Conservation (phyloP, 805 yeast genomes). For the Pichia kluyveri region DNA sequence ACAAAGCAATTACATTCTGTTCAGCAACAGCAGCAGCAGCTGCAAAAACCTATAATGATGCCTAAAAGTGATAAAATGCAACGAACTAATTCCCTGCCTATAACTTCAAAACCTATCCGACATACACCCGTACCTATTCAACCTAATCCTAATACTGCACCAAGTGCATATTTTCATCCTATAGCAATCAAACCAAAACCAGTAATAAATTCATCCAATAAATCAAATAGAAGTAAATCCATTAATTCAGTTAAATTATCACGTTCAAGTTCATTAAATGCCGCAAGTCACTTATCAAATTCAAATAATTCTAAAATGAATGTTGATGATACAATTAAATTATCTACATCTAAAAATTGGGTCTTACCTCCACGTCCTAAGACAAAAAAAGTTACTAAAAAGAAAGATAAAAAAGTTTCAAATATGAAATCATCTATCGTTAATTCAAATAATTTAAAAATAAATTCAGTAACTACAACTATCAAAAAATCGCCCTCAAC, state of each 20-base stretch:
- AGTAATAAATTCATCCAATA: slow-evolving; percentile 14
- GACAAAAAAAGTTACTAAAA: slow-evolving; percentile 16
- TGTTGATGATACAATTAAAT: slow-evolving; percentile 3
- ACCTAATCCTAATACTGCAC: slow-evolving; percentile 4
- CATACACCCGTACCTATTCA: not conserved
- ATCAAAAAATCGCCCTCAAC: not conserved
- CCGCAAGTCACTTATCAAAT: not conserved
- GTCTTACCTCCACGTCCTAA: slow-evolving; percentile 49
- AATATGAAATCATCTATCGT: not conserved
- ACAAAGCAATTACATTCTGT: too few relatives aligned
- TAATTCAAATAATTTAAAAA: not conserved
- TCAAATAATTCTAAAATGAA: not conserved
- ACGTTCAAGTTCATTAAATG: not conserved
- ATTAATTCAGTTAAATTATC: not conserved
- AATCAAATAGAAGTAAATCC: slow-evolving; percentile 1
- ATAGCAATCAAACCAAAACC: slow-evolving; percentile 26
- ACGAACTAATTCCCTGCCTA: slow-evolving; percentile 1
- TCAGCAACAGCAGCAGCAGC: too few relatives aligned
- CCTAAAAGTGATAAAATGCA: not conserved
- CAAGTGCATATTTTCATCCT: slow-evolving; percentile 16
- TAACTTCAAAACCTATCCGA: not conserved
- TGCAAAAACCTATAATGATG: too few relatives aligned
- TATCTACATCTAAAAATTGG: slow-evolving; percentile 30
- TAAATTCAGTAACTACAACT: not conserved
- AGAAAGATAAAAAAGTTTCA: slow-evolving; percentile 4